These are phyloP conservation scores for Thalassiosira livingstoniorum DNA, from an alignment of 352 stramenopile genomes.

Conservation along the genomic window DNA sequence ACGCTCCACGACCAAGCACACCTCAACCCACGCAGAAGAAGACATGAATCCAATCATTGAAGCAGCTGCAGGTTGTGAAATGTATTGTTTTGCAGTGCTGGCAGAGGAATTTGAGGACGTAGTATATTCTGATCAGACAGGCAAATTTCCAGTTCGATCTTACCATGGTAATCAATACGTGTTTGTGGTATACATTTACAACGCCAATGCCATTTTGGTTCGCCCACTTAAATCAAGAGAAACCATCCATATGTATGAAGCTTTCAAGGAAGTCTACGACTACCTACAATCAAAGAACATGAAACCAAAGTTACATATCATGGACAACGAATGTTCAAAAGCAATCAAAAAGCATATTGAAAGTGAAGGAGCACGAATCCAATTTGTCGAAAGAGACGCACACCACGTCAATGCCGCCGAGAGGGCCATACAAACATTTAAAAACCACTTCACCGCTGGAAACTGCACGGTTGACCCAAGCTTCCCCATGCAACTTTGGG, in stretches of 20 bases:
- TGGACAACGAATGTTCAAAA: slow-evolving; percentile 56
- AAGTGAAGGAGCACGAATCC: slow-evolving; percentile 30
- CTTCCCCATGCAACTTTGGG: slow-evolving; percentile 49
- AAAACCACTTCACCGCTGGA: slow-evolving; percentile 62
- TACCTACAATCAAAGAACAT: slow-evolving; percentile 6
- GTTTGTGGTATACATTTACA: slow-evolving; percentile 30
- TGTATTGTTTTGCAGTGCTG: slow-evolving; percentile 25
- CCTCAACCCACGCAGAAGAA: not conserved
- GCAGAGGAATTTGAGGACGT: slow-evolving; percentile 5
- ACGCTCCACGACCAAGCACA: slow-evolving; percentile 24
- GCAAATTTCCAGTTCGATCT: slow-evolving; percentile 39
- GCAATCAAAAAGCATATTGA: slow-evolving; percentile 34
- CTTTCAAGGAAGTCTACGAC: slow-evolving; percentile 5
- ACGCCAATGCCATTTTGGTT: slow-evolving; percentile 29
- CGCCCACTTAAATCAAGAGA: slow-evolving; percentile 19
- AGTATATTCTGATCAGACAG: slow-evolving; percentile 35
- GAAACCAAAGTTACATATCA: slow-evolving; percentile 48
- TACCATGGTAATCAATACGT: slow-evolving; percentile 21
- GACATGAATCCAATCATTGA: not conserved
- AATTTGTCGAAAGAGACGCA: slow-evolving; percentile 35
- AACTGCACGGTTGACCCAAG: slow-evolving; percentile 22
- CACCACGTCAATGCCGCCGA: slow-evolving; percentile 52
- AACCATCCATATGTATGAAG: not conserved
- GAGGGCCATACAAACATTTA: slow-evolving; percentile 59
- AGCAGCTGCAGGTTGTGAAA: not conserved